Percentiles rank a stretch among this genome's conserved stretches.
phyloP scores from a whole-genome alignment of 352 stramenopile genomes.

The Globisporangium emineosum region DNA sequence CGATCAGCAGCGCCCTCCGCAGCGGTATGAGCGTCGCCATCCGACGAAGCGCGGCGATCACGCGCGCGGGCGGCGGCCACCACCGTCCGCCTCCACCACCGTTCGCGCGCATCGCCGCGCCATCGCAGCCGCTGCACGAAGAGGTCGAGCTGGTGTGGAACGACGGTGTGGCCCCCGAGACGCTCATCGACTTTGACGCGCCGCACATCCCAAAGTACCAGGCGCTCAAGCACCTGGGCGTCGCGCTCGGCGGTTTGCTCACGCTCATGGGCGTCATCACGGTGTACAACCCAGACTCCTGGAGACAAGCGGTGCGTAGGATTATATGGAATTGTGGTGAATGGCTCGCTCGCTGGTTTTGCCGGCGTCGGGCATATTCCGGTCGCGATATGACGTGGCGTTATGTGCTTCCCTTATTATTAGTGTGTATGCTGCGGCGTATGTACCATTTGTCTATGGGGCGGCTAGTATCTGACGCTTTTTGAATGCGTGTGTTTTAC shows the following conservation, averaged over 20 bases:
- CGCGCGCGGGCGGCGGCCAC: conserved; percentile 37
- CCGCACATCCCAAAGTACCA: conserved; percentile 80
- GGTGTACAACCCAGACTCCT: conserved; percentile 78
- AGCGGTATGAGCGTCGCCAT: conserved; percentile 51
- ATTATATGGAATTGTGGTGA: neutral
- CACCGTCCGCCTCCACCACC: conserved; percentile 75
- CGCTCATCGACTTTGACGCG: conserved; percentile 87
- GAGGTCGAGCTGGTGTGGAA: conserved; percentile 86
- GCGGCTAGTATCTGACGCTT: neutral
- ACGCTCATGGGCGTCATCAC: conserved; percentile 80
- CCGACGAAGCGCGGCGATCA: conserved; percentile 49
- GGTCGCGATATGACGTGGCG: neutral
- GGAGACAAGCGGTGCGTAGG: conserved; percentile 68
- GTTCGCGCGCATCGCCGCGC: conserved; percentile 69
- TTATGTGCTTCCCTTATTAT: neutral
- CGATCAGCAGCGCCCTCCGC: conserved; percentile 56
- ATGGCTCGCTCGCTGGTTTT: neutral
- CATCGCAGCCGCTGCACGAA: conserved; percentile 67
- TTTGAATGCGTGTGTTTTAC: conserved; percentile 3
- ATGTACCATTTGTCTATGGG: neutral
- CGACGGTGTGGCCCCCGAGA: conserved; percentile 82
- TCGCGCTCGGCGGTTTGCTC: conserved; percentile 48
- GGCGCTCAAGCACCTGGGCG: conserved; percentile 62
- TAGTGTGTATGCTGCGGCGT: neutral
- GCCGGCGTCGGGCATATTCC: neutral